Conservation (phyloP, 345 rosid species). For the Gossypium anomalum region DNA sequence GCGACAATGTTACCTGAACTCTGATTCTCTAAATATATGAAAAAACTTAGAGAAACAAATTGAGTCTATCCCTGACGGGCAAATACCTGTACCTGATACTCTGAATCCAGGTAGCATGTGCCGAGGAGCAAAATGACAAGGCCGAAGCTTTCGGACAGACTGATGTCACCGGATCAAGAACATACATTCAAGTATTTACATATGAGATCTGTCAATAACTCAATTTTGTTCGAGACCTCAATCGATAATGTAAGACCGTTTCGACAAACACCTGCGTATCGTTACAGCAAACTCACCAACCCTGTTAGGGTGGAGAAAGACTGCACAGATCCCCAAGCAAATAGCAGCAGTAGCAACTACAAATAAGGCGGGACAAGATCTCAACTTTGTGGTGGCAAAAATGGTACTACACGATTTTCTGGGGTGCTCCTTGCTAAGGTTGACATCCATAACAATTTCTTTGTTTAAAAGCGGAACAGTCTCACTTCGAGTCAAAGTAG, state of each 20-base stretch:
- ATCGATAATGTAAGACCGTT: slow-evolving; percentile 18
- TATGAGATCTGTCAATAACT: background rate
- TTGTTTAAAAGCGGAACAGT: slow-evolving; percentile 44
- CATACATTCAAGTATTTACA: background rate
- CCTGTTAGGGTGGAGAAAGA: slow-evolving; percentile 65
- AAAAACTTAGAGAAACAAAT: background rate
- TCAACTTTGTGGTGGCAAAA: slow-evolving; percentile 26
- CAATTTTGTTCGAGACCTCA: background rate
- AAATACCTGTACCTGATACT: background rate
- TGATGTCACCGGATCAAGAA: background rate
- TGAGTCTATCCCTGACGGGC: background rate
- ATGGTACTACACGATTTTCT: slow-evolving; percentile 32
- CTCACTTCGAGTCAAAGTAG: slow-evolving; percentile 26
- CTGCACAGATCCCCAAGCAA: slow-evolving; percentile 67
- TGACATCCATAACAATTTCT: slow-evolving; percentile 47
- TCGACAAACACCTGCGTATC: slow-evolving; percentile 51
- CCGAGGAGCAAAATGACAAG: background rate
- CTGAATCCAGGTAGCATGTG: background rate
- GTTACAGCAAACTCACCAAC: slow-evolving; percentile 66
- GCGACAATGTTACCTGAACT: background rate
- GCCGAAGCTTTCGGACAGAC: slow-evolving; percentile 7
- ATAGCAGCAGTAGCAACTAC: slow-evolving; percentile 41
- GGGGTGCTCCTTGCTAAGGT: slow-evolving; percentile 36
- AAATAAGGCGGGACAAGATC: slow-evolving; percentile 42
- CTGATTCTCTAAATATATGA: background rate